A percentile compares a stretch with the other conserved stretches of the same genome.
These are phyloP conservation scores for Yamadazyma dendronema DNA, from an alignment of 1,139 yeast genomes.

Conservation along the genomic window DNA sequence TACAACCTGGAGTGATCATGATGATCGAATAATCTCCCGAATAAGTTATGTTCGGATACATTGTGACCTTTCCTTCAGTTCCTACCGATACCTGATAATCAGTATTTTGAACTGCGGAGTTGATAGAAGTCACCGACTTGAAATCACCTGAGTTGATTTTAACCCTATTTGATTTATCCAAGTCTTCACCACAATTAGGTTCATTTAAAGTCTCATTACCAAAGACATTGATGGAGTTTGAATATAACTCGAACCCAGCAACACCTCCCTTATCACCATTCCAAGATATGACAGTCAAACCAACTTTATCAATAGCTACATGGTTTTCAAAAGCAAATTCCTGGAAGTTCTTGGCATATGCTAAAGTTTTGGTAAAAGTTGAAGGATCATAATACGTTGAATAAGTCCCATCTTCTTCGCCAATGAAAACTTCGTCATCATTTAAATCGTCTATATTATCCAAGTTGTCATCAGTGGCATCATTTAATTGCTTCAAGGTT, in stretches of 20 bases:
- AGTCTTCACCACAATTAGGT: conserved; percentile 51
- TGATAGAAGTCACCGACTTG: conserved; percentile 25
- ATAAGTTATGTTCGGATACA: conserved; percentile 68
- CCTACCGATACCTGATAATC: conserved; percentile 27
- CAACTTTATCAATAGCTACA: conserved; percentile 59
- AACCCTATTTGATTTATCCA: conserved; percentile 32
- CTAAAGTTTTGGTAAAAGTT: conserved; percentile 42
- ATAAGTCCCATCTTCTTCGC: conserved; percentile 35
- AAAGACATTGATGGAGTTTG: conserved; percentile 56
- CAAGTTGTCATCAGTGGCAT: conserved; percentile 22
- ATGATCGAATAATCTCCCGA: conserved; percentile 74
- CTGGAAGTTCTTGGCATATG: conserved; percentile 56
- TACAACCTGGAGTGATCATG: conserved; percentile 86
- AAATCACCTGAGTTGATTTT: conserved; percentile 33
- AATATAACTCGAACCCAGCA: conserved; percentile 71
- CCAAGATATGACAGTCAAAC: conserved; percentile 66
- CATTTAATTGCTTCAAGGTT: conserved; percentile 28
- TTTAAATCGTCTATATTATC: conserved; percentile 21
- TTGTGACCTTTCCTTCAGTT: conserved; percentile 48
- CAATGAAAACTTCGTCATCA: conserved; percentile 28
- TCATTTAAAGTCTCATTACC: conserved; percentile 76
- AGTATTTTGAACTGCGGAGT: conserved; percentile 25
- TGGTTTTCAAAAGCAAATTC: conserved; percentile 80
- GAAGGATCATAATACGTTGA: conserved; percentile 40
- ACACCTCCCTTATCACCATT: conserved; percentile 71